Evolutionary conservation across 352 stramenopile species (phyloP).

Genomic region (Phytophthora capsici): DNA sequence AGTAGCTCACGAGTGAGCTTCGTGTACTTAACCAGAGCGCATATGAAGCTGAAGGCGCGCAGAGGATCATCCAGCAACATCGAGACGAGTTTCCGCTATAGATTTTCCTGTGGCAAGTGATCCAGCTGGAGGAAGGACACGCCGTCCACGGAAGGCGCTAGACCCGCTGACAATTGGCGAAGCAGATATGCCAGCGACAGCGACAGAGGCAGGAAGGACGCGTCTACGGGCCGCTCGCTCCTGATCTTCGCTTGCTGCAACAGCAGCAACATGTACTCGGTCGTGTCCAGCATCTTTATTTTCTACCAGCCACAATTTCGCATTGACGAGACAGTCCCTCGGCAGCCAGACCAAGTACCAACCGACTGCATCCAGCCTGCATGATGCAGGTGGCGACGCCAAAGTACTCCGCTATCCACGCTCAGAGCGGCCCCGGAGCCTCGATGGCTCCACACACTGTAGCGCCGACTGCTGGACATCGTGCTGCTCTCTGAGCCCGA

Average conservation of each 20-base stretch:
- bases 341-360: too few relatives aligned
- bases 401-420: slow-evolving; percentile 12
- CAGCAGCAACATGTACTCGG: slow-evolving; percentile 56
- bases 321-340: too few relatives aligned
- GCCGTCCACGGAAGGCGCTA: slow-evolving; percentile 41
- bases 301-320: too few relatives aligned
- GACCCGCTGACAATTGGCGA: slow-evolving; percentile 44
- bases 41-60: slow-evolving; percentile 41
- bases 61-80: slow-evolving; percentile 36
- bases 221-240: slow-evolving; percentile 43
- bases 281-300: slow-evolving; percentile 45
- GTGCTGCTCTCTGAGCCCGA: slow-evolving; percentile 30
- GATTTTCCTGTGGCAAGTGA: slow-evolving; percentile 31
- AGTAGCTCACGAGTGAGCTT: slow-evolving; percentile 51
- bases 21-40: slow-evolving; percentile 46
- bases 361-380: too few relatives aligned
- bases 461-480: slow-evolving; percentile 45
- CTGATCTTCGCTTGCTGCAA: slow-evolving; percentile 57
- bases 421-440: not conserved
- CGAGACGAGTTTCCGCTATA: slow-evolving; percentile 42
- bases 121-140: slow-evolving; percentile 55
- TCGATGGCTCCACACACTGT: slow-evolving; percentile 19
- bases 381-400: slow-evolving; percentile 33
- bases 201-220: slow-evolving; percentile 59
- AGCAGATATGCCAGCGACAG: slow-evolving; percentile 53